Base-by-base conservation (phyloP, 768 basidiomycete genomes). In the Chlorophyllum brunneum region DNA sequence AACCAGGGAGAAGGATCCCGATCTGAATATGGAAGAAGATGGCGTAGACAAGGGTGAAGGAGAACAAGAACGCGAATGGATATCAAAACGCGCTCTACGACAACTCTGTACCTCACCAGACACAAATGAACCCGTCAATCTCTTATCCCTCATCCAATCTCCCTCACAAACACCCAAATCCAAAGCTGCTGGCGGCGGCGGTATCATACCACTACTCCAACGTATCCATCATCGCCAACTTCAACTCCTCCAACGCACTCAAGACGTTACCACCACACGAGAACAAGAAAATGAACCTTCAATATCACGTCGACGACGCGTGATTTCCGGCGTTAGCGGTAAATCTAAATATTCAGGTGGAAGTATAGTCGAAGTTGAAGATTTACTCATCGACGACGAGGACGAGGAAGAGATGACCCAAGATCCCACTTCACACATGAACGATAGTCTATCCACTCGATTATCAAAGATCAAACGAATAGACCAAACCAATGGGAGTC, bases 41-140 rank as follows among this genome's bases (percentile, higher is more conserved):
- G 2, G 23, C 15, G 42, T 20, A 1, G 23, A 36, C 1, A 22
- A 11, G 11, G 30, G 29, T 20, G 33, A 31, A 4, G 62, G 59
- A 44, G 20, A 27, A 11, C 37, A 31, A 16, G 29, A 30, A 31
- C n/a, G n/a, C n/a, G 13, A 51, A 34, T 41, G 40, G 49, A 34
- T 58, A 48, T 30, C 63, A 9, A 31, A 55, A 5, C 63, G 65
- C 1, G 43, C 55, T 0, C 56, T 64, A 3, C 64, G 65, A 7
- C 56, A 76, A 4, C 50, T 81, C 1, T 60, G 65, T 2, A 69
- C 69, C 13, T 75, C 73, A 47, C 68, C 77, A 1, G 61, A 70
- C 7, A 61, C 64, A 1, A 66, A 70, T 36, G 61, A 65, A 0
- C 27, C 41, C 4, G 22, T 70, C 1, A 60, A 63, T 23, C 59